Evolutionary conservation across 495 filamentous ascomycete species (phyloP).

Genomic region (Neurospora sp.): DNA sequence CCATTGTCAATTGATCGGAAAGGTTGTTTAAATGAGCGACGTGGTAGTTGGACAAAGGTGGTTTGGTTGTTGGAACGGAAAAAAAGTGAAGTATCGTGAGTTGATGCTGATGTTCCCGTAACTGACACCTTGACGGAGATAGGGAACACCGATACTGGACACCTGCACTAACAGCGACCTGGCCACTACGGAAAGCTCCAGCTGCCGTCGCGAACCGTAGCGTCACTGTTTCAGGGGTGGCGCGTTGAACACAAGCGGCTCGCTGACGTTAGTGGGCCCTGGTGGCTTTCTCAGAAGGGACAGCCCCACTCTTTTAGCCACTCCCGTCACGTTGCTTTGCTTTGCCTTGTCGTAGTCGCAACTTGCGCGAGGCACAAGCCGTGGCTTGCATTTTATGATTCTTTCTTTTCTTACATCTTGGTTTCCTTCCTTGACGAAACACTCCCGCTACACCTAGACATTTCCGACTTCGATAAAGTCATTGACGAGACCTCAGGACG

Average conservation of each 20-base stretch:
- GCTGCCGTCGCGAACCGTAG: neutral
- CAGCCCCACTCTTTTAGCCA: neutral
- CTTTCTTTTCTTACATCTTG: neutral
- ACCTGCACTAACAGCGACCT: neutral
- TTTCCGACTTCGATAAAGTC: neutral
- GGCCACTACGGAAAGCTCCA: neutral
- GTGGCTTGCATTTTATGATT: neutral
- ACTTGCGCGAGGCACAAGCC: neutral
- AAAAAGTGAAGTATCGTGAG: neutral
- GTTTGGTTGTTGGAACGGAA: neutral
- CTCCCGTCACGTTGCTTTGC: neutral
- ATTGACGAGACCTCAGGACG: neutral
- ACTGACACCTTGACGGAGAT: neutral
- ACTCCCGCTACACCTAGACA: neutral
- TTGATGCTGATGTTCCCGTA: conserved; percentile 1
- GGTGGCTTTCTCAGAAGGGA: neutral
- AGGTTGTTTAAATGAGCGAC: neutral
- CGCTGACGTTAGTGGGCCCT: neutral
- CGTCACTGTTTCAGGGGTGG: neutral
- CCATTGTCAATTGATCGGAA: conserved; percentile 25
- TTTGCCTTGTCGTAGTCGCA: neutral
- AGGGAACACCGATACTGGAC: neutral
- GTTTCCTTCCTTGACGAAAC: neutral
- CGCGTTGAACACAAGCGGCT: neutral
- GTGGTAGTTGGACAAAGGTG: conserved; percentile 3